A percentile compares a stretch with the other conserved stretches of the same genome.
Evolutionary conservation across 371 early-diverging fungal genomes (phyloP).

Genomic region (Mucor mucedo): DNA sequence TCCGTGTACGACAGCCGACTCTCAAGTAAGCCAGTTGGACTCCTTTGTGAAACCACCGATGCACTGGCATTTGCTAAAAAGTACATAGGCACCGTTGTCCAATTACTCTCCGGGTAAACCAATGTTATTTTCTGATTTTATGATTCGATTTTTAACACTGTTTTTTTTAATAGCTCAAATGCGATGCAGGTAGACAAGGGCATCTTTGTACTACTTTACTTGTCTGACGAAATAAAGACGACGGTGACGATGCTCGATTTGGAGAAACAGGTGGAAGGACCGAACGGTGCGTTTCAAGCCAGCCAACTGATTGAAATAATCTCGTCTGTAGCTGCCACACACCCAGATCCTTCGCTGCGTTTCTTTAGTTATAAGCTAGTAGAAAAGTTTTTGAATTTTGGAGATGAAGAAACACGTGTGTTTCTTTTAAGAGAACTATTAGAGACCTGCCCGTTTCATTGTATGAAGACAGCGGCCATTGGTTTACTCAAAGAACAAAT

Average conservation of each 20-base stretch:
- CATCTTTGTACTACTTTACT: conserved; percentile 18
- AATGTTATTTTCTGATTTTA: not conserved
- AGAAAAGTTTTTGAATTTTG: conserved; percentile 23
- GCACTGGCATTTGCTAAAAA: conserved; percentile 7
- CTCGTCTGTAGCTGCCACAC: conserved; percentile 25
- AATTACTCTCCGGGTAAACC: conserved; percentile 14
- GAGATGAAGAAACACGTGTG: conserved; percentile 30
- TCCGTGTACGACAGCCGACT: conserved; percentile 11
- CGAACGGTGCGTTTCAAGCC: conserved; percentile 8
- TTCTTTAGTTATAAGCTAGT: conserved; percentile 34
- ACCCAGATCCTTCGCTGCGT: conserved; percentile 25
- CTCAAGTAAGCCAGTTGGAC: too few relatives aligned
- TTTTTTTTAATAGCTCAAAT: not conserved
- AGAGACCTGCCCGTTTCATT: conserved; percentile 37
- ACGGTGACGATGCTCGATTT: conserved; percentile 15
- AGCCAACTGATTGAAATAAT: conserved; percentile 16
- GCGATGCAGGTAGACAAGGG: conserved; percentile 20
- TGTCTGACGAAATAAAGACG: conserved; percentile 21
- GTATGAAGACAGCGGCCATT: conserved; percentile 47
- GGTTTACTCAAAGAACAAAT: conserved; percentile 42
- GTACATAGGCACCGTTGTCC: conserved; percentile 19
- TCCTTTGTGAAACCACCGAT: not conserved
- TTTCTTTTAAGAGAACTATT: conserved; percentile 34
- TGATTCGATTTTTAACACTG: not conserved
- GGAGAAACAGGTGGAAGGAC: conserved; percentile 19